A percentile compares a stretch with the other conserved stretches of the same genome.
Evolutionary conservation across 2,329 filamentous ascomycete species (phyloP).

Genomic region (Colletotrichum sp.): DNA sequence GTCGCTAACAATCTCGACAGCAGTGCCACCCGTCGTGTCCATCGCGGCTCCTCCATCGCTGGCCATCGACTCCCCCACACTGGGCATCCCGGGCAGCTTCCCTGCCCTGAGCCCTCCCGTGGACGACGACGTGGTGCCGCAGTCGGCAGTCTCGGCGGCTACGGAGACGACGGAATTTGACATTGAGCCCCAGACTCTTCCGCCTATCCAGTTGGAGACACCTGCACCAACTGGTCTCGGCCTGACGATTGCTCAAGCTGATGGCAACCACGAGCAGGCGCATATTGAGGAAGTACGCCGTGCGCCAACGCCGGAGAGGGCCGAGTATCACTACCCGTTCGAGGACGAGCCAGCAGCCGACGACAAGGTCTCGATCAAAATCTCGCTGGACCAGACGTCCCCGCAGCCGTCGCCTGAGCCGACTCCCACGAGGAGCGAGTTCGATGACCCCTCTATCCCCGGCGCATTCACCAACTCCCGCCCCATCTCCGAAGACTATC

Average conservation of each 20-base stretch:
- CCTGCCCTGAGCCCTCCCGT: conserved; percentile 44
- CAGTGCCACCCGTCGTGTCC: neutral
- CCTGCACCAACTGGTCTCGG: conserved; percentile 12
- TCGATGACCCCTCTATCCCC: conserved; percentile 28
- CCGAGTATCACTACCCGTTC: conserved; percentile 57
- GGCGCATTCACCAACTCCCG: conserved; percentile 30
- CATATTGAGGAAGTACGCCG: conserved; percentile 23
- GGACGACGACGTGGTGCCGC: conserved; percentile 56
- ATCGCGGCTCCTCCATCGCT: conserved; percentile 14
- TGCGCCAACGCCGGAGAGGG: conserved; percentile 25
- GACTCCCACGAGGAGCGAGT: conserved; percentile 29
- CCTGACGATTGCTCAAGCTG: conserved; percentile 4
- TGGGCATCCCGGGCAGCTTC: conserved; percentile 71
- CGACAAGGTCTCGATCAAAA: conserved; percentile 43
- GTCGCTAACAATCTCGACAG: conserved; percentile 4
- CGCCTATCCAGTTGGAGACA: conserved; percentile 41
- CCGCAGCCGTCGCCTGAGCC: conserved; percentile 26
- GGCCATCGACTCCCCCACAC: conserved; percentile 64
- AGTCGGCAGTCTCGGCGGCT: conserved; percentile 62
- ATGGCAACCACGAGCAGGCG: conserved; percentile 8
- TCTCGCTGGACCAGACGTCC: conserved; percentile 42
- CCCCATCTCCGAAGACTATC: conserved; percentile 35
- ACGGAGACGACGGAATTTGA: conserved; percentile 76
- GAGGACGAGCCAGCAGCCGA: conserved; percentile 44
- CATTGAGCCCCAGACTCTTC: conserved; percentile 70